These are phyloP conservation scores for Nymphaea colorata DNA, from an alignment of 164 flowering plant species.

Conservation along the genomic window DNA sequence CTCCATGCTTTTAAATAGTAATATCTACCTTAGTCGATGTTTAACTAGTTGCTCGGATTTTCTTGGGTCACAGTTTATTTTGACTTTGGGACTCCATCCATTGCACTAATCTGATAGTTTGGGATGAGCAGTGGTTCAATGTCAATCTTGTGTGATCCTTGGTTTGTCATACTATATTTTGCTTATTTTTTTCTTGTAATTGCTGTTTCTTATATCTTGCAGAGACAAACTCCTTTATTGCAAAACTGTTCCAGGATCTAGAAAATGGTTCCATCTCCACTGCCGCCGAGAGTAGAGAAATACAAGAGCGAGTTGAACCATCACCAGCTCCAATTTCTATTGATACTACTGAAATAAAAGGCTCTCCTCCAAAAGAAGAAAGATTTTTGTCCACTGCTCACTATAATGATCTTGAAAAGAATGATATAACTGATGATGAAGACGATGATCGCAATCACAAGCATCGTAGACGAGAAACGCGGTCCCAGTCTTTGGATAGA, in stretches of 20 bases:
- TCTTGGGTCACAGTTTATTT: too few species aligned
- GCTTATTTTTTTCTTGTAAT: not conserved
- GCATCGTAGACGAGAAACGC: conserved; percentile 71
- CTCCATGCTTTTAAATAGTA: too few species aligned
- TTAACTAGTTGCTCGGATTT: too few species aligned
- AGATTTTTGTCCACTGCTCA: conserved; percentile 38
- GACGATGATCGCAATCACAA: conserved; percentile 96
- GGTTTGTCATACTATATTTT: not conserved
- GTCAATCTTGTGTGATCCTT: not conserved
- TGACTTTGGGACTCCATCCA: too few species aligned
- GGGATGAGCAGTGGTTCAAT: not conserved
- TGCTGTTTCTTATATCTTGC: conserved; percentile 1
- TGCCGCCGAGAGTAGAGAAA: conserved; percentile 9
- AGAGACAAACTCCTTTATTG: conserved; percentile 22
- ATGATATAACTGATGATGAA: conserved; percentile 80
- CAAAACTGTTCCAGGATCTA: conserved; percentile 20
- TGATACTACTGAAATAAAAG: conserved; percentile 35
- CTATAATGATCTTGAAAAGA: conserved; percentile 70
- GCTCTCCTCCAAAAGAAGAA: conserved; percentile 35
- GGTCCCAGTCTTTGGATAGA: conserved; percentile 56
- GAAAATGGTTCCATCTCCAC: conserved; percentile 18
- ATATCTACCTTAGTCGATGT: too few species aligned
- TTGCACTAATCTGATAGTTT: too few species aligned
- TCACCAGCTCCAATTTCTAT: conserved; percentile 7
- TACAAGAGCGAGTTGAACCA: conserved; percentile 13